These are phyloP conservation scores for Fusarium austroafricanum DNA, from an alignment of 2,329 filamentous ascomycete species.

Conservation along the genomic window DNA sequence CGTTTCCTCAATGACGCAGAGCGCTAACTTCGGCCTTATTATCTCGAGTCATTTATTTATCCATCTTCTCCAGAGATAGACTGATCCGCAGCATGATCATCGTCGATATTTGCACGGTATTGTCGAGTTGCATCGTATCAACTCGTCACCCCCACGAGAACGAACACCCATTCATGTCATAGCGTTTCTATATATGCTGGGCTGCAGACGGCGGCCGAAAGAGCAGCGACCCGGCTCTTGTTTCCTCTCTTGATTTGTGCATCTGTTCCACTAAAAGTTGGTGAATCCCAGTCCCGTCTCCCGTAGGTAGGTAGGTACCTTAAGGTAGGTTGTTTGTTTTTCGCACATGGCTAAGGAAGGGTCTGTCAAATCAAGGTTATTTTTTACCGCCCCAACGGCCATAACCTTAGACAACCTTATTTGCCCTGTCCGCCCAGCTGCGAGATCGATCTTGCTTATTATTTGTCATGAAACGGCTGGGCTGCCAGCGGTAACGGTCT, in stretches of 20 bases:
- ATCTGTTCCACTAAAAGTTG: conserved; percentile 8
- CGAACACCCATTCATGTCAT: not conserved
- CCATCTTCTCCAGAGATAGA: not conserved
- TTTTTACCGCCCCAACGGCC: conserved; percentile 27
- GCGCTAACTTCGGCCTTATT: conserved; percentile 26
- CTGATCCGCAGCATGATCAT: conserved; percentile 25
- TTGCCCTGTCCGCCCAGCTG: conserved; percentile 12
- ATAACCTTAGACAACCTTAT: conserved; percentile 27
- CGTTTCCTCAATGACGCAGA: conserved; percentile 24
- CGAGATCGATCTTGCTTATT: conserved; percentile 29
- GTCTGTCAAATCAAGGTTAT: conserved; percentile 32
- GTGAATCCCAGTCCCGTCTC: not conserved
- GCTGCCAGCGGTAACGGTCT: not conserved
- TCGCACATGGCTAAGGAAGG: conserved; percentile 27
- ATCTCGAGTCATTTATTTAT: conserved; percentile 22
- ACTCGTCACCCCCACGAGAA: conserved; percentile 1
- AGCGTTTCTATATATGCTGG: too few species aligned
- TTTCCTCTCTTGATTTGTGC: conserved; percentile 15
- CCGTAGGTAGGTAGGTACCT: not conserved
- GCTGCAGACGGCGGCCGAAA: not conserved
- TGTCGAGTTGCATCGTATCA: conserved; percentile 23
- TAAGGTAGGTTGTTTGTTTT: conserved; percentile 3
- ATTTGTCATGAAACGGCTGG: conserved; percentile 15
- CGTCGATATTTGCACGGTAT: conserved; percentile 7
- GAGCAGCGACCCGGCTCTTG: not conserved